Base-by-base conservation (phyloP, 768 basidiomycete species). In the Lentinula detonsa region DNA sequence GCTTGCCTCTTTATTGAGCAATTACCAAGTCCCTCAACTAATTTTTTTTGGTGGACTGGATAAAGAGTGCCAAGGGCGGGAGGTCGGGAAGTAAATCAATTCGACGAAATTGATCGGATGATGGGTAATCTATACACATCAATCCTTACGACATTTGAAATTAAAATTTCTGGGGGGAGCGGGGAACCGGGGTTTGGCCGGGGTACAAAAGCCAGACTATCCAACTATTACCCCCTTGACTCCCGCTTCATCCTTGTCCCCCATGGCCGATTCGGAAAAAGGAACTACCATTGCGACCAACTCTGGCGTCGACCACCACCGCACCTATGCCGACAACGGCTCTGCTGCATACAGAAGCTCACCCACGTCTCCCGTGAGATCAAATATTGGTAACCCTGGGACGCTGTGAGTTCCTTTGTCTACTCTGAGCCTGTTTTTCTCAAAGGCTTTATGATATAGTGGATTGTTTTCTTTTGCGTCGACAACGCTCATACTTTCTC, bases 401-500 rank as follows among this genome's bases (percentile, higher is more conserved):
- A 72, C 83, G 21, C 79, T 86, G 80, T 83, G 62, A 62, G 79
- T 68, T 40, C 51, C 33, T 60, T 43, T 5, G 16, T 10, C 49
- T 60, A 55, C 49, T n/a, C 54, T 16, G 51, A 28, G 28, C 28
- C 0, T 52, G 33, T 60, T 33, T 37, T 16, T 48, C 39, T 23
- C 7, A 23, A 35, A 65, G 6, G 63, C 65, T 21, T 39, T 2
- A 8, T n/a, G n/a, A 1, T 67, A 11, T 11, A 90, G 89, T 34
- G 91, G 92, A 21, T 77, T 93, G 42, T 88, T 89, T 71, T 86
- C 88, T 42, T 93, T 93, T 75, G 91, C 92, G 18, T 87, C 88
- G 3, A 91, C 92, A 10, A 92, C 90, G 0, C 79, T 93, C 67
- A 85, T 93, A 59, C 76, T 92, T 37, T 92, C 90, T 4, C 64